A percentile compares a stretch with the other conserved stretches of the same genome.
phyloP scores from a whole-genome alignment of 1,284 basidiomycete species.

The Inonotus hispidus region DNA sequence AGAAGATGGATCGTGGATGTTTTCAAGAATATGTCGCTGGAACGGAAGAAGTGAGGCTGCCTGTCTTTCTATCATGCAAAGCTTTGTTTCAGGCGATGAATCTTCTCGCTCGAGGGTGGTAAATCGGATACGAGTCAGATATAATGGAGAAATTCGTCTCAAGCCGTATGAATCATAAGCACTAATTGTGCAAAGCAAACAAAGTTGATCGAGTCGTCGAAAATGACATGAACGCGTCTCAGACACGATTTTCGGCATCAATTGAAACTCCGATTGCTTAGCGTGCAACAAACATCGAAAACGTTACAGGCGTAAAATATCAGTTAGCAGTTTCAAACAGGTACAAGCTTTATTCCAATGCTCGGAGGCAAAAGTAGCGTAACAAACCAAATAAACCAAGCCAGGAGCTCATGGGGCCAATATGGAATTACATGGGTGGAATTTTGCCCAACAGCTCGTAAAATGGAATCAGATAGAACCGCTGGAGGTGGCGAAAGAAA shows the following conservation, averaged over 20 bases:
- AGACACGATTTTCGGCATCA: neutral
- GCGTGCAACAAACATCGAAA: neutral
- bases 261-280: neutral
- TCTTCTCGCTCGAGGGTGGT: too few species aligned
- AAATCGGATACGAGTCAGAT: too few species aligned
- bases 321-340: neutral
- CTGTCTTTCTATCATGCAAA: neutral
- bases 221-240: neutral
- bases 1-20: conserved; percentile 70
- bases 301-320: too few species aligned
- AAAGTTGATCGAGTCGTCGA: too few species aligned
- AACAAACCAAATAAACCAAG: conserved; percentile 8
- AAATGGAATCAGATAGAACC: conserved; percentile 3
- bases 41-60: conserved; percentile 45
- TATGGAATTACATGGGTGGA: conserved; percentile 5
- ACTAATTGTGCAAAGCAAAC: too few species aligned
- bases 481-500: neutral
- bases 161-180: neutral
- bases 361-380: conserved; percentile 1
- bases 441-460: conserved; percentile 1
- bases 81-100: neutral
- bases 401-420: conserved; percentile 13
- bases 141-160: too few species aligned
- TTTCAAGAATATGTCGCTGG: conserved; percentile 59
- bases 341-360: neutral